Conservation (phyloP, 2,329 filamentous ascomycete species). For the Bipolaris bicolor region DNA sequence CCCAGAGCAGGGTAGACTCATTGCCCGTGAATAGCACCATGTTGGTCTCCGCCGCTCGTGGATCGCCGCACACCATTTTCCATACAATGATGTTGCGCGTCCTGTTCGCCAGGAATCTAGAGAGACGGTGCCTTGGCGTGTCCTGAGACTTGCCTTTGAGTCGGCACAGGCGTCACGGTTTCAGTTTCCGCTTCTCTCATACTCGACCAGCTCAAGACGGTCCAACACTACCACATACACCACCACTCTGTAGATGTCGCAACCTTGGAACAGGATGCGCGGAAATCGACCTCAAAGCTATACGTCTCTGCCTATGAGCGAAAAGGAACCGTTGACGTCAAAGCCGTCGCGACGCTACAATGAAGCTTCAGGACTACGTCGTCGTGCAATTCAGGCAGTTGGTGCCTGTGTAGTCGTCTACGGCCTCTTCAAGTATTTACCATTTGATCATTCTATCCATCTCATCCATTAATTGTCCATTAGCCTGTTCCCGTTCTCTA, state of each 20-base stretch:
- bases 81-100: not conserved
- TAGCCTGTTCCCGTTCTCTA: conserved; percentile 25
- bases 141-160: not conserved
- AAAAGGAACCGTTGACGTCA: conserved; percentile 33
- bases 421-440: conserved; percentile 32
- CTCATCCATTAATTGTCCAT: conserved; percentile 15
- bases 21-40: not conserved
- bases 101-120: not conserved
- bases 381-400: conserved; percentile 27
- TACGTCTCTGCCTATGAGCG: conserved; percentile 37
- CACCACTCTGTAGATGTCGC: conserved; percentile 23
- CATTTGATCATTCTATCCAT: not conserved
- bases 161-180: conserved; percentile 4
- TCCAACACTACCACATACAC: not conserved
- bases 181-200: not conserved
- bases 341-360: conserved; percentile 24
- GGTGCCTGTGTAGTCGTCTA: conserved; percentile 30
- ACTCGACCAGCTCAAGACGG: not conserved
- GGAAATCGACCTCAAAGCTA: conserved; percentile 34
- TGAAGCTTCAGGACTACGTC: conserved; percentile 15
- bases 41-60: not conserved
- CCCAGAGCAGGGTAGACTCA: not conserved
- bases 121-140: not conserved
- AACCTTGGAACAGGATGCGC: conserved; percentile 40
- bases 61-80: not conserved